Evolutionary conservation across 2,329 filamentous ascomycete genomes (phyloP), one percentile per base, ranked within the genome.

Genomic region (Cryphonectria parasitica): DNA sequence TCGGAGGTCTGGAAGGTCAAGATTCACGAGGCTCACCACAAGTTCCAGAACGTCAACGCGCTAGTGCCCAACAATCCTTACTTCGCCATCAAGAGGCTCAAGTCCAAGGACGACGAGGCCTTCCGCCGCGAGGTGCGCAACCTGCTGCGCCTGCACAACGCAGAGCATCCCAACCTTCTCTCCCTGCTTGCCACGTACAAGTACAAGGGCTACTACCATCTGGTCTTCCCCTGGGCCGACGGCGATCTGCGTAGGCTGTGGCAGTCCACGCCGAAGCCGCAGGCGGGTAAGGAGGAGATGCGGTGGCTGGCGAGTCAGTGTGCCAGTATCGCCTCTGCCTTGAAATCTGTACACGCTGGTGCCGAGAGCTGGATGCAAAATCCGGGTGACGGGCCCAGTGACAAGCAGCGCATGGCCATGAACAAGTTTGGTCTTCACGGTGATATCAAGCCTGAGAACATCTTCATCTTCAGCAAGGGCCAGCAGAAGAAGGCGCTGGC

Each of bases 401-500:
- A 69, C 25, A 69, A 71, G 54, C 71, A 71, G 66, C 63, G 69
- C 45, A 31, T 70, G 69, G 56, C 58, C 25, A 72, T 72, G 71
- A 71, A 72, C 45, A 71, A 72, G 58, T 71, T 71, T 43, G 72
- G 72, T 68, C 65, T 71, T 3, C 72, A 73, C 54, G 72, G 72
- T 71, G 72, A 73, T 72, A 73, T 73, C 61, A 73, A 73, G 31
- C 72, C 72, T 3, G 72, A 73, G 60, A 73, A 73, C 67, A 73
- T 73, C 22, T 72, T 73, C 45, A 71, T 73, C 61, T 73, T 71
- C 67, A 69, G 62, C 62, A 71, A 69, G 56, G 71, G 71, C 45
- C 71, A 71, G 31, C 68, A 69, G 41, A 69, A 66, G 39, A 70
- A 71, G 49, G 49, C 69, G 11, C 62, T 72, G 22, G 65, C 65